Base-by-base conservation (phyloP, 768 basidiomycete species). In the Lyophyllum semitale region DNA sequence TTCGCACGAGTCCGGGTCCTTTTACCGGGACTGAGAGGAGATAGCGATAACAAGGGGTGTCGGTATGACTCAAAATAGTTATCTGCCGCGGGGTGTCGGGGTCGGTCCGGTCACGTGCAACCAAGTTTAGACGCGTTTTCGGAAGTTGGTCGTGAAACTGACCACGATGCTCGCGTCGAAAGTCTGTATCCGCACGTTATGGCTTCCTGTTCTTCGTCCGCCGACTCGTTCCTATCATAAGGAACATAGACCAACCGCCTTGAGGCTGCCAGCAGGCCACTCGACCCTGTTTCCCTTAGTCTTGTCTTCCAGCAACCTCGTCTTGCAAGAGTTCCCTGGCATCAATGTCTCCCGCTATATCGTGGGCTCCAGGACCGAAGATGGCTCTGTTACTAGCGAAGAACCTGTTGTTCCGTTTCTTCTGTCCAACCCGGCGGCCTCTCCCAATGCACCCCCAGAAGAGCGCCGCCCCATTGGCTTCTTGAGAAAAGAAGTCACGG, bases 401-500 rank as follows among this genome's bases (percentile, higher is more conserved):
- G 37, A 38, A n/a, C 4, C 17, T 18, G 66, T 69, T 33, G 57
- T 69, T 1, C 68, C 70, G 8, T 69, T 71, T 52, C 51, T 66
- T 18, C 40, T 71, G 27, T 67, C 44, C 7, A 43, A 27, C 17
- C 37, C 37, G 4, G 42, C 8, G 42, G 25, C 70, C 5, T 62
- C 66, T 48, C 30, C 46, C 29, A 49, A 56, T 47, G 54, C 55
- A 15, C 18, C 38, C n/a, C n/a, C n/a, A 18, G 6, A 35, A 1
- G 55, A 53, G 8, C 63, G 65, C 26, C 50, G 54, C 32, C 67
- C 68, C 3, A 45, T 69, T 9, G 70, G 68, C 22, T 66, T 66
- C 57, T 51, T 71, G 27, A 67, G 67, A 32, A 62, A 63, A 8
- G 61, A 66, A 46, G 70, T 69, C 15, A 66, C 66, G 37, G 50